Evolutionary conservation across 2,329 filamentous ascomycete species (phyloP), one percentile per base, ranked within the genome.

Genomic region (Zymoseptoria crescenta): DNA sequence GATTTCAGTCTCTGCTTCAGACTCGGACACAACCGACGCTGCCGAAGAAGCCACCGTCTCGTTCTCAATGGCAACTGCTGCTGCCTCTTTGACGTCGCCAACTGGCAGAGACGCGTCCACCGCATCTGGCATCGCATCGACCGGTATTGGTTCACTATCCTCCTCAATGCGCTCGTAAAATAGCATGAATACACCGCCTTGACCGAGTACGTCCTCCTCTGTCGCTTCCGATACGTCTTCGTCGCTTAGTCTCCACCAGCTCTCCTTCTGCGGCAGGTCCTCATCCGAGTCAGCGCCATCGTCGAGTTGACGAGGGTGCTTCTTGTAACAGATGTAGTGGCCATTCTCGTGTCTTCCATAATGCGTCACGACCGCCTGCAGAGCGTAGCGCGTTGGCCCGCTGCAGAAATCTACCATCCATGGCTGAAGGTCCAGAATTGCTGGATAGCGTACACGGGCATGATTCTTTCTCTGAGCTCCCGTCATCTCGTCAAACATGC

Each of bases 201-300:
- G 87, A 1, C 80, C 81, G 55, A 94, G 76, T 0, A 96, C 89
- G 28, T 82, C 81, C 9, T 86, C 81, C 71, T 96, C 89, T 20
- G 83, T 83, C 24, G 92, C 87, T 64, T 83, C 80, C 61, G 80
- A 83, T 7, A 97, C 92, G 62, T 88, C 86, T 61, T 96, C 89
- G 68, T 97, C 93, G 72, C 93, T 97, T 28, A 97, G 80, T 16
- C 89, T 82, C 87, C 91, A 99, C 94, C 94, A 97, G 60, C 84
- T 82, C 64, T 82, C 77, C 13, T 77, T 65, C 27, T 63, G 58
- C n/a, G 51, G 35, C 28, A 65, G 56, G 8, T 51, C 28, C 4
- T 53, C 53, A 5, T 55, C 57, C 16, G 52, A 41, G 5, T 67
- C 61, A 6, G 74, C 70, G 2, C 73, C 63, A 0, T 69, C 67